A percentile compares a stretch with the other conserved stretches of the same genome.
phyloP scores from a whole-genome alignment of 1,284 basidiomycete species.

The Trichosporon coremiiforme region DNA sequence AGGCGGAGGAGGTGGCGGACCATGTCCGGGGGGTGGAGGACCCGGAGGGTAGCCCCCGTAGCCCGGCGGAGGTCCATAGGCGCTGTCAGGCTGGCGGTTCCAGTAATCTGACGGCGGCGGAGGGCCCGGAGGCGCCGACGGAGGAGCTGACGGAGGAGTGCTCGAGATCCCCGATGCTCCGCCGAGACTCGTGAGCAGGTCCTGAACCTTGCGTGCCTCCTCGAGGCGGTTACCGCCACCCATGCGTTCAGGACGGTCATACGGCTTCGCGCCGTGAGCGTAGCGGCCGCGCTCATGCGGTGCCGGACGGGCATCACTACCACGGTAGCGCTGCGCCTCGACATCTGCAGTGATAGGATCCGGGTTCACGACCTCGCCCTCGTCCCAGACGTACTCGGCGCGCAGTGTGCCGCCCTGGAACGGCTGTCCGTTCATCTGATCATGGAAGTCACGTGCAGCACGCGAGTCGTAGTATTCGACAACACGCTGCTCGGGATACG shows the following conservation, averaged over 20 bases:
- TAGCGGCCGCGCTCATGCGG: slow-evolving; percentile 8
- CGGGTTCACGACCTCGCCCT: slow-evolving; percentile 56
- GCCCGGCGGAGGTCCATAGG: slow-evolving; percentile 1
- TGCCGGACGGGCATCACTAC: neutral
- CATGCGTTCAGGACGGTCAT: slow-evolving; percentile 23
- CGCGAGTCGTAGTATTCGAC: slow-evolving; percentile 87
- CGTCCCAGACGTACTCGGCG: slow-evolving; percentile 85
- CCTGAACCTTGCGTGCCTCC: slow-evolving; percentile 47
- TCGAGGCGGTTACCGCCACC: slow-evolving; percentile 35
- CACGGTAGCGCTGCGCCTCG: slow-evolving; percentile 20
- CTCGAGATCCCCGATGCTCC: slow-evolving; percentile 16
- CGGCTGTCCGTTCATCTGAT: slow-evolving; percentile 72
- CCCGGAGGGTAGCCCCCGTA: neutral
- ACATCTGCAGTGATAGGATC: slow-evolving; percentile 25
- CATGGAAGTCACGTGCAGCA: slow-evolving; percentile 76
- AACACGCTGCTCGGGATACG: slow-evolving; percentile 75
- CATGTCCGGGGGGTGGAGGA: slow-evolving; percentile 2
- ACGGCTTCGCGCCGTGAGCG: slow-evolving; percentile 16
- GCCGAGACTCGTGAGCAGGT: slow-evolving; percentile 40
- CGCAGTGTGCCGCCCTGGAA: slow-evolving; percentile 86
- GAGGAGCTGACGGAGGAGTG: slow-evolving; percentile 7
- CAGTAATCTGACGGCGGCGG: slow-evolving; percentile 1
- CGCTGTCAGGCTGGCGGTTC: slow-evolving; percentile 1
- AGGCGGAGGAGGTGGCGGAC: slow-evolving; percentile 4
- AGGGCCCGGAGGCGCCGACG: neutral